Base-by-base conservation (phyloP, 805 yeast genomes). In the Yarrowia sp. region DNA sequence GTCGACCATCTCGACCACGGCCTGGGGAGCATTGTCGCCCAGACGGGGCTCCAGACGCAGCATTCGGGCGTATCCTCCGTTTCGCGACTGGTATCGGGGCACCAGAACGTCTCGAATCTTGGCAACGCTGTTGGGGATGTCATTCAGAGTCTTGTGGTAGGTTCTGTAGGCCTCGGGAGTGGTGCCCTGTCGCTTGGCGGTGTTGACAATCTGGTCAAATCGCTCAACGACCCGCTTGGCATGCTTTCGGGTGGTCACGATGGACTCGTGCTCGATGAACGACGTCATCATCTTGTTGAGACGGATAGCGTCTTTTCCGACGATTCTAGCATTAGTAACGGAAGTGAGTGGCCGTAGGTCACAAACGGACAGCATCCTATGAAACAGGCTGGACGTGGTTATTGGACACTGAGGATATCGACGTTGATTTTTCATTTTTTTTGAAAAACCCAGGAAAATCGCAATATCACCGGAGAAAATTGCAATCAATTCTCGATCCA, bases 11-110 rank as follows among this genome's bases (percentile, higher is more conserved):
- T 95, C 99, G 67, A 95, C 75, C 9, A 93, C 87, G 0, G 95
- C 88, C 83, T 91, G 95, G 41, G 93, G 93, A 0, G 98, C 97
- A 71, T 87, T 89, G 77, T 95, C 99, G 69, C 95, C 93, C 58
- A 89, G 78, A 72, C 98, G 84, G 16, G 93, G 92, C 78, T 95
- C 98, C 70, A 95, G 81, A 73, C 85, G 88, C 71, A 92, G 80
- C 67, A 94, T 86, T 73, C 98, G 86, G 2, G 98, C 92, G 80
- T 89, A 94, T 0, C 98, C 98, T 71, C 92, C 90, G 0, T 78
- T 75, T 79, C 97, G 85, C 32, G 78, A 74, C 4, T 80, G 74
- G 75, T 90, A 93, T 69, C 97, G 82, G 50, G 85, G 82, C 4
- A 86, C 85, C 49, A 93, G 81, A 50, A 85, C 91, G 16, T 82